Evolutionary conservation across 352 stramenopile genomes (phyloP).

Genomic region (Pythium apleroticum): DNA sequence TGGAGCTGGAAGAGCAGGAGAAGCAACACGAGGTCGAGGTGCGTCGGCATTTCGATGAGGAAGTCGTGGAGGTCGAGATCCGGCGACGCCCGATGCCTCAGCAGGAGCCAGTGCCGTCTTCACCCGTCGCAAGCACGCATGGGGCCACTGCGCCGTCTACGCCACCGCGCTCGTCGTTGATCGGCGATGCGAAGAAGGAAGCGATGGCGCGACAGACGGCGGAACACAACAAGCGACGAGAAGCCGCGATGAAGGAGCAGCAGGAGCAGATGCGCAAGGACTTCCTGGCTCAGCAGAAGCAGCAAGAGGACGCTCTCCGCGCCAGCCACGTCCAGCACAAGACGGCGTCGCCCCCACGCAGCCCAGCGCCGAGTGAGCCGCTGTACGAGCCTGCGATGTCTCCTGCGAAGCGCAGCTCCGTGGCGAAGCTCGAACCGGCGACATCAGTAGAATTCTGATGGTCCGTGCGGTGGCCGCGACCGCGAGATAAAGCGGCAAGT

Average conservation of each 20-base stretch:
- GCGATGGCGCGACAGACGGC: slow-evolving; percentile 64
- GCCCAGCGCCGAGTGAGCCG: not conserved
- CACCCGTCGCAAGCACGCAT: slow-evolving; percentile 19
- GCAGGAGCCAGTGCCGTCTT: slow-evolving; percentile 13
- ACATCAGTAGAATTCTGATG: slow-evolving; percentile 29
- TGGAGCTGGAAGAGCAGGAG: slow-evolving; percentile 45
- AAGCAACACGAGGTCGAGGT: slow-evolving; percentile 25
- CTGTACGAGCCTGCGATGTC: not conserved
- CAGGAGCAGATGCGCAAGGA: slow-evolving; percentile 32
- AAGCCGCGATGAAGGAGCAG: slow-evolving; percentile 57
- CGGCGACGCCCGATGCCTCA: slow-evolving; percentile 24
- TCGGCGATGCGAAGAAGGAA: slow-evolving; percentile 67
- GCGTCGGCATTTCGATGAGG: slow-evolving; percentile 30
- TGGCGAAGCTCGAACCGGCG: not conserved
- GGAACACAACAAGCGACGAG: slow-evolving; percentile 61
- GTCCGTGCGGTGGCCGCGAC: slow-evolving; percentile 8
- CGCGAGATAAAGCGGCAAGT: not conserved
- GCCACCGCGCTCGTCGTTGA: slow-evolving; percentile 52
- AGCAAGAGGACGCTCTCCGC: slow-evolving; percentile 33
- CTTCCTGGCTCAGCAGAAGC: slow-evolving; percentile 17
- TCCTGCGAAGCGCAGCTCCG: not conserved
- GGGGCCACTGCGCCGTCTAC: slow-evolving; percentile 14
- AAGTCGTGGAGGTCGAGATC: slow-evolving; percentile 38
- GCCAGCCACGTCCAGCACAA: slow-evolving; percentile 32
- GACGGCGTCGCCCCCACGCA: slow-evolving; percentile 15